These are phyloP conservation scores for Solanum sitiens DNA, from an alignment of 257 asterid genomes.

Conservation along the genomic window DNA sequence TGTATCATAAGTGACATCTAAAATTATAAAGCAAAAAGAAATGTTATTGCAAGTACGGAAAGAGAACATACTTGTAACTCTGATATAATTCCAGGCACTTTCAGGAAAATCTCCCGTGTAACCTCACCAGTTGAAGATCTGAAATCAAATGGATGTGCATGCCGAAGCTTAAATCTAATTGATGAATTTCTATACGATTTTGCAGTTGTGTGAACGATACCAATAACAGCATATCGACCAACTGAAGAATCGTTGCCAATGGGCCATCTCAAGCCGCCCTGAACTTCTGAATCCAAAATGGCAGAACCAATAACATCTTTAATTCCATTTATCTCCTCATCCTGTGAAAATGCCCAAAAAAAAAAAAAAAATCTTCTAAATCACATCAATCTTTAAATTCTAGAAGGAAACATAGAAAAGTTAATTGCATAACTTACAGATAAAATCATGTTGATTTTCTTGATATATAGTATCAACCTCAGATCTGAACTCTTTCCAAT, in stretches of 20 bases:
- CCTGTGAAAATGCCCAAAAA: conserved; percentile 8
- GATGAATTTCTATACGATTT: conserved; percentile 23
- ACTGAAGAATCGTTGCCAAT: conserved; percentile 28
- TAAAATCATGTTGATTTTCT: conserved; percentile 15
- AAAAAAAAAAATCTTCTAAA: too few species aligned
- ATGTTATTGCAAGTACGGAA: not conserved
- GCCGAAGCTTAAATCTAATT: conserved; percentile 27
- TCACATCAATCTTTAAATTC: too few species aligned
- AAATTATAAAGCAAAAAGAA: too few species aligned
- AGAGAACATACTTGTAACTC: conserved; percentile 19
- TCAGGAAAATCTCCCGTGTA: conserved; percentile 25
- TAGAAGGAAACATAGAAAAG: too few species aligned
- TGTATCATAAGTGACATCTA: not conserved
- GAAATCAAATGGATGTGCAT: conserved; percentile 43
- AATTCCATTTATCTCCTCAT: conserved; percentile 23
- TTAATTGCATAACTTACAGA: conserved; percentile 18
- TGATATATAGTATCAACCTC: conserved; percentile 37
- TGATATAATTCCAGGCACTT: conserved; percentile 21
- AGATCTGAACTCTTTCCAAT: conserved; percentile 30
- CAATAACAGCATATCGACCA: conserved; percentile 20
- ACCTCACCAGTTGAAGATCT: conserved; percentile 34
- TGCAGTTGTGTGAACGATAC: conserved; percentile 31
- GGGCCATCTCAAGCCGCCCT: conserved; percentile 47
- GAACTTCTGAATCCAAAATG: conserved; percentile 24
- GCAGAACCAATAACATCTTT: conserved; percentile 26